Evolutionary conservation across 2,329 filamentous ascomycete species (phyloP), one percentile per base, ranked within the genome.

Genomic region (Blastomyces silverae): DNA sequence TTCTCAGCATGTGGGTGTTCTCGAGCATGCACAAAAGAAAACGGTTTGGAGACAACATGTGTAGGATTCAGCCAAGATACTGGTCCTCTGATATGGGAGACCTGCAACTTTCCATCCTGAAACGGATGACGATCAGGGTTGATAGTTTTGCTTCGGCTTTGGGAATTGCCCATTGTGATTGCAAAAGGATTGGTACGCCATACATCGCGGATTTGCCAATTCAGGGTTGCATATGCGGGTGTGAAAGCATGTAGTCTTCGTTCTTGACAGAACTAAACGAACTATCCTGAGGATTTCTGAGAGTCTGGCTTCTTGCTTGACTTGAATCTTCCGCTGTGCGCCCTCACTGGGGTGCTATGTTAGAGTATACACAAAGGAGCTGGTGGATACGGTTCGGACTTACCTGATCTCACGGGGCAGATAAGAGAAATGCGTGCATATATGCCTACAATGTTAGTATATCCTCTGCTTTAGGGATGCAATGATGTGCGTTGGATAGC

Each of bases 51-150:
- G 31, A 62, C 31, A 31, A 31, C 50, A 25, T 39, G 31, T 55
- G 61, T 62, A 28, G 48, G 61, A 28, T 55, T 62, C 31, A 56
- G 20, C 44, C 44, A 62, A 22, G 25, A 34, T 39, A 52, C 20
- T 62, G 60, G 60, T 17, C 60, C 60, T 31, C 20, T 53, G 31
- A 62, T 62, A 39, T 53, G 28, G 42, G 60, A 62, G 10, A 46
- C 20, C 25, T 15, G 46, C 3, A 62, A 31, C 28, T 11, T 53
- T 13, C 20, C 22, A 53, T 62, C 28, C 5, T 55, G 61, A 56
- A 62, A 62, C 5, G 61, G 61, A 55, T 62, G 48, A 37, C 37
- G 48, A 20, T 56, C 31, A 34, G 61, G 46, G 37, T 22, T 42
- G 34, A 62, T 28, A 7, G 10, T 20, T 55, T 50, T 55, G 52